Evolutionary conservation across 2,329 filamentous ascomycete species (phyloP).

Genomic region (Hymenoscyphus repandus): DNA sequence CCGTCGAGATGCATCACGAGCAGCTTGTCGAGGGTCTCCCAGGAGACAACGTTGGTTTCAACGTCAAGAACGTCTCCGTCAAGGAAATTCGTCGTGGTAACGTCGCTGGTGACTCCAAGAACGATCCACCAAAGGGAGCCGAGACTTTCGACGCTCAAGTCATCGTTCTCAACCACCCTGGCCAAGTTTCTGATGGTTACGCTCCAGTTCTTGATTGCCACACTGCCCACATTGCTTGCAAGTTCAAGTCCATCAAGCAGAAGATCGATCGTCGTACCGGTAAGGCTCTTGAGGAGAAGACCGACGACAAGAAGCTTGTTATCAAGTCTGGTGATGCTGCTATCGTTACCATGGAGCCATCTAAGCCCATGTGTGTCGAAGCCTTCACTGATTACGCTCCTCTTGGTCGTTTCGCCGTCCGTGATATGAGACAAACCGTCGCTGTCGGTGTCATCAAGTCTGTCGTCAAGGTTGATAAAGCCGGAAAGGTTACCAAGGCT

Average conservation of each 20-base stretch:
- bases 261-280: conserved; percentile 99
- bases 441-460: conserved; percentile 94
- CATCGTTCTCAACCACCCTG: conserved; percentile 99
- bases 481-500: conserved; percentile 35
- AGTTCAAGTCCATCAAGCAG: conserved; percentile 98
- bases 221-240: conserved; percentile 99
- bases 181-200: conserved; percentile 98
- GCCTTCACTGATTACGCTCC: conserved; percentile 99
- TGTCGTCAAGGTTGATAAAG: conserved; percentile 49
- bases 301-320: conserved; percentile 67
- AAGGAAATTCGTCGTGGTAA: conserved; percentile 99
- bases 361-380: conserved; percentile 99
- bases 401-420: conserved; percentile 99
- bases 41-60: conserved; percentile 99
- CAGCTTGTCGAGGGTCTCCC: conserved; percentile 92
- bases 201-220: conserved; percentile 99
- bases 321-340: conserved; percentile 99
- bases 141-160: conserved; percentile 99
- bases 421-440: conserved; percentile 68
- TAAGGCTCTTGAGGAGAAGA: conserved; percentile 84
- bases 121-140: conserved; percentile 85
- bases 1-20: conserved; percentile 99
- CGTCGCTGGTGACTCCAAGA: conserved; percentile 99
- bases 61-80: conserved; percentile 99
- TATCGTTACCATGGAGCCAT: conserved; percentile 99